Evolutionary conservation across 2,329 filamentous ascomycete genomes (phyloP).

Genomic region (Stachybotrys elegans): DNA sequence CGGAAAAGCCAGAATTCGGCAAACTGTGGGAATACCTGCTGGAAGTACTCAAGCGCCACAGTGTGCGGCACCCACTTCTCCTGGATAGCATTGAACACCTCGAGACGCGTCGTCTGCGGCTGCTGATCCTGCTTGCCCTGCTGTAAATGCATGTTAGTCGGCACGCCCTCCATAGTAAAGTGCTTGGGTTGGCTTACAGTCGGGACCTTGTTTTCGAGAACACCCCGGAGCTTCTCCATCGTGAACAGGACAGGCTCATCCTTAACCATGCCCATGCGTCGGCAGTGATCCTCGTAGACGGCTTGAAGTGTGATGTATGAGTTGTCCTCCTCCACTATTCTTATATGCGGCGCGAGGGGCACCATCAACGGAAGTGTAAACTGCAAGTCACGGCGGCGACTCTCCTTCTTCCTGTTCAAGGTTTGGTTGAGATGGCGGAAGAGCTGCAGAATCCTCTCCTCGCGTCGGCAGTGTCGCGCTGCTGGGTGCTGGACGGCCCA

Average conservation of each 20-base stretch:
- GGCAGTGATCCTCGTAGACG: slow-evolving; percentile 94
- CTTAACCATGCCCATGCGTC: slow-evolving; percentile 80
- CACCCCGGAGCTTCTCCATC: slow-evolving; percentile 83
- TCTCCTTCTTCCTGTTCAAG: slow-evolving; percentile 89
- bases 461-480: slow-evolving; percentile 82
- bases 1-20: slow-evolving; percentile 98
- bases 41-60: slow-evolving; percentile 84
- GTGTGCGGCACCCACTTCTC: slow-evolving; percentile 86
- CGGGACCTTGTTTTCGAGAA: slow-evolving; percentile 66
- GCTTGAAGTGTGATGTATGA: slow-evolving; percentile 93
- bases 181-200: slow-evolving; percentile 47
- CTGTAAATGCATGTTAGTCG: background rate
- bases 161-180: background rate
- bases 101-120: slow-evolving; percentile 67
- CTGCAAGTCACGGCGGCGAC: slow-evolving; percentile 84
- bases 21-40: slow-evolving; percentile 79
- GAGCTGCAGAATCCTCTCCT: slow-evolving; percentile 91
- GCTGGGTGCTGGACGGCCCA: slow-evolving; percentile 97
- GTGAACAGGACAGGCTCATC: slow-evolving; percentile 94
- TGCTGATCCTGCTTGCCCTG: slow-evolving; percentile 64
- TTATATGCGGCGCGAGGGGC: slow-evolving; percentile 87
- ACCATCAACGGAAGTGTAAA: slow-evolving; percentile 97
- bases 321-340: slow-evolving; percentile 91
- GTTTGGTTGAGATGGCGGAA: slow-evolving; percentile 97
- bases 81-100: slow-evolving; percentile 93